Evolutionary conservation across 2,329 filamentous ascomycete species (phyloP).

Genomic region (Aspergillus chevalieri): DNA sequence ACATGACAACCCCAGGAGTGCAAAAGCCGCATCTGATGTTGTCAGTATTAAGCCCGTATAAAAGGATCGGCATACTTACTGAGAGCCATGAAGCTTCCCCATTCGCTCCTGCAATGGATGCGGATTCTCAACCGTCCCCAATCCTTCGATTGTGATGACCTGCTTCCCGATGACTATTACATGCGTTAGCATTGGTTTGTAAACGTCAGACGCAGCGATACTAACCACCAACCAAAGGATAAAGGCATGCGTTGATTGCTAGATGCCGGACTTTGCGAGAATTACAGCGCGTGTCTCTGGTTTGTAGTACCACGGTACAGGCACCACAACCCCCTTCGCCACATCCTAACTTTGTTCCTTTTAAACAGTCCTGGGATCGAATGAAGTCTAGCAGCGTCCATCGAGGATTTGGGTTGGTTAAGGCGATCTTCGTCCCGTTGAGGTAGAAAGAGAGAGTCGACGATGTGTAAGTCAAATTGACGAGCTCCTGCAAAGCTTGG

Average conservation of each 20-base stretch:
- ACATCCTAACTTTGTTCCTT: conserved; percentile 88
- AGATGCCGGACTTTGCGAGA: not conserved
- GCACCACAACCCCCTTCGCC: conserved; percentile 95
- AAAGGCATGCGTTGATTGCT: not conserved
- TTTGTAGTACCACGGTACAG: conserved; percentile 67
- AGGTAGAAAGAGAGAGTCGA: conserved; percentile 71
- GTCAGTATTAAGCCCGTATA: too few species aligned
- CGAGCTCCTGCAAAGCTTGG: not conserved
- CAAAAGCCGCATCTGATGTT: conserved; percentile 63
- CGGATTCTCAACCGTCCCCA: conserved; percentile 70
- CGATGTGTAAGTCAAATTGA: conserved; percentile 6
- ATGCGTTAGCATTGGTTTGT: not conserved
- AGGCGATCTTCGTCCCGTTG: conserved; percentile 62
- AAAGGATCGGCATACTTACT: conserved; percentile 29
- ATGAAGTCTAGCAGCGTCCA: conserved; percentile 70
- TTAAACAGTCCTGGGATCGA: conserved; percentile 65
- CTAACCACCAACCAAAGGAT: too few species aligned
- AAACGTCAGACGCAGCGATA: not conserved
- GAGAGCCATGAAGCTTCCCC: conserved; percentile 77
- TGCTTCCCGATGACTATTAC: conserved; percentile 71
- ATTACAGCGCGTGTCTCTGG: not conserved
- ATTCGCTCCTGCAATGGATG: conserved; percentile 81
- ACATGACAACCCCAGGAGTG: conserved; percentile 83
- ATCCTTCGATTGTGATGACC: conserved; percentile 86
- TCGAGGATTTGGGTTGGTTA: conserved; percentile 77